phyloP scores from a whole-genome alignment of 352 stramenopile genomes.

The Globisporangium parvum region DNA sequence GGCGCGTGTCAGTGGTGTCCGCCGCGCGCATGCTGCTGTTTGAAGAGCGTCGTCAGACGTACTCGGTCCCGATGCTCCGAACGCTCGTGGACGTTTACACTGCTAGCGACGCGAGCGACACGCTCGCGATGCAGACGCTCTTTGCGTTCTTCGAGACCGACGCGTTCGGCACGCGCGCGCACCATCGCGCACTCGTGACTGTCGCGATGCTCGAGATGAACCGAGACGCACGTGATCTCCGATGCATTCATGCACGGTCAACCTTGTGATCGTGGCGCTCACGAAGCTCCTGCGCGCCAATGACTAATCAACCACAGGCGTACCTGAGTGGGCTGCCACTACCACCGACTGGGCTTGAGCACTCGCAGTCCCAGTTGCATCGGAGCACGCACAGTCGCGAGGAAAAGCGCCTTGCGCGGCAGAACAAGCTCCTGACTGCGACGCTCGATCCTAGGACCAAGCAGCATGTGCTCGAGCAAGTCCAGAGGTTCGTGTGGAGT shows the following conservation, averaged over 20 bases:
- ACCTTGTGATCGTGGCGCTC: too few species aligned
- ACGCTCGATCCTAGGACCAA: neutral
- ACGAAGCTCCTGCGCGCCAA: neutral
- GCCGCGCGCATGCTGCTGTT: constrained; percentile 5
- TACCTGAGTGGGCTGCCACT: constrained; percentile 5
- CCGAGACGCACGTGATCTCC: neutral
- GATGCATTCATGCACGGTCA: neutral
- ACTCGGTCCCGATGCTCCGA: neutral
- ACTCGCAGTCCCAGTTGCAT: neutral
- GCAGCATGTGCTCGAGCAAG: neutral
- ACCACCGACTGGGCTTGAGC: neutral
- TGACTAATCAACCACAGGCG: neutral
- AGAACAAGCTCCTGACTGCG: neutral
- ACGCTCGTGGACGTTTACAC: constrained; percentile 3
- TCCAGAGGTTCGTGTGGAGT: neutral
- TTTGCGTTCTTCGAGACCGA: constrained; percentile 4
- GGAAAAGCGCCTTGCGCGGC: neutral
- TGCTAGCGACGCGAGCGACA: neutral
- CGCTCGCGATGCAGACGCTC: constrained; percentile 1
- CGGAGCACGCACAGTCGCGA: neutral
- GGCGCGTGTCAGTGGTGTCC: constrained; percentile 2
- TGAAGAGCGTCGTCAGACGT: constrained; percentile 1
- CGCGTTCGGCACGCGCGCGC: neutral
- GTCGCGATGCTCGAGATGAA: neutral
- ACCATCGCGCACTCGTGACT: neutral